Evolutionary conservation across 345 rosid species (phyloP).

Genomic region (Aurinia saxatilis): DNA sequence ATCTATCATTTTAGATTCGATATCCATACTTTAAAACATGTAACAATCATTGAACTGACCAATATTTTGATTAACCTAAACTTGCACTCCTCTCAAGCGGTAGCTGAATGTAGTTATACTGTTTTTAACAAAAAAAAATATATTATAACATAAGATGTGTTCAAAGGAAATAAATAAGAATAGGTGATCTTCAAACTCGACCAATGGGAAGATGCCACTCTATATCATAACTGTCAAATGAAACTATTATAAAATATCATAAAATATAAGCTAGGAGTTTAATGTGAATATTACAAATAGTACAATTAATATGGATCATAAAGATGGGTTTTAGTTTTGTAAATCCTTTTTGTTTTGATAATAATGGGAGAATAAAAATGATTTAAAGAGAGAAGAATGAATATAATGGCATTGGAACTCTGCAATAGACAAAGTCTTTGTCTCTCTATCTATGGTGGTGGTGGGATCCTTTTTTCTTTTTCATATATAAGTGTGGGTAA

Average conservation of each 20-base stretch:
- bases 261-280: too few relatives aligned
- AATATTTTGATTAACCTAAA: background rate
- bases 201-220: too few relatives aligned
- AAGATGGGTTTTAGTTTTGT: too few relatives aligned
- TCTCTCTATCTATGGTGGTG: slow-evolving; percentile 16
- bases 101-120: background rate
- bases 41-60: slow-evolving; percentile 3
- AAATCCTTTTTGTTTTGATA: too few relatives aligned
- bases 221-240: background rate
- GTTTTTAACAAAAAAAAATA: background rate
- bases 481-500: background rate
- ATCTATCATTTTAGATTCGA: slow-evolving; percentile 20
- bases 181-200: too few relatives aligned
- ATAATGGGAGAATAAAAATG: background rate
- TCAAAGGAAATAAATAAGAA: too few relatives aligned
- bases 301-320: too few relatives aligned
- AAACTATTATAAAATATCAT: too few relatives aligned
- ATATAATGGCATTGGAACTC: slow-evolving; percentile 21
- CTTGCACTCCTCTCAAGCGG: background rate
- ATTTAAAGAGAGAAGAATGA: slow-evolving; percentile 1
- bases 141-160: too few relatives aligned
- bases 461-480: background rate
- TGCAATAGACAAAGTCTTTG: slow-evolving; percentile 16
- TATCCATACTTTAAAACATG: background rate
- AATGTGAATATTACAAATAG: too few relatives aligned